Base-by-base conservation (phyloP, 306 rosid genomes). In the Pyrus bretschneideri region DNA sequence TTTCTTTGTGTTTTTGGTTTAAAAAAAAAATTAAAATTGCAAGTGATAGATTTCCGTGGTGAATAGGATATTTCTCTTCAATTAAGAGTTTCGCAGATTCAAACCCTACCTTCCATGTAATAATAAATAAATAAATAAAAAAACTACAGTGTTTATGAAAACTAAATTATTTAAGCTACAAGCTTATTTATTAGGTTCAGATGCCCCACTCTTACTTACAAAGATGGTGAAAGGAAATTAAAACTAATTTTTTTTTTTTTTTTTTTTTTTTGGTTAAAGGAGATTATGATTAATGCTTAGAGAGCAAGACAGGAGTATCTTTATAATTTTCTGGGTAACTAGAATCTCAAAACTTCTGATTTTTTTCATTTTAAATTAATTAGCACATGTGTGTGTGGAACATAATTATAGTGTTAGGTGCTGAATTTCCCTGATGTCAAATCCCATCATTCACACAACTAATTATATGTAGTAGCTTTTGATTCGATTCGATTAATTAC, bases 271-370 rank as follows among this genome's bases (percentile, higher is more conserved):
- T 77, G 55, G 80, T 84, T 42, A 78, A 72, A 42, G 67, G 4
- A 30, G 86, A 84, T 64, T 78, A 86, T 88, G 63, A 87, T 89
- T 83, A 78, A 83, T 69, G 29, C 90, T 90, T 87, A 73, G 76
- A 81, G 49, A n/a, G 40, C 77, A 90, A 85, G 90, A 86, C 79
- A 81, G 82, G 71, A 22, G 38, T 75, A 54, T 29, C 29, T 71
- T 71, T 65, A 60, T 35, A 71, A 73, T 49, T 81, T 75, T 61
- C 57, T 58, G 49, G 68, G 38, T 73, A 69, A 80, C 71, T 25
- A 31, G 44, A 61, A 74, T 76, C 63, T 82, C 51, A 23, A 27
- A 3, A 77, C 73, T 75, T 60, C 65, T 67, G 10, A 67, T 80
- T 67, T 70, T 63, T 76, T 80, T 70, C 61, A 61, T 69, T 70